These are phyloP conservation scores for Candida gigantensis DNA, from an alignment of 1,139 yeast genomes.

Conservation along the genomic window DNA sequence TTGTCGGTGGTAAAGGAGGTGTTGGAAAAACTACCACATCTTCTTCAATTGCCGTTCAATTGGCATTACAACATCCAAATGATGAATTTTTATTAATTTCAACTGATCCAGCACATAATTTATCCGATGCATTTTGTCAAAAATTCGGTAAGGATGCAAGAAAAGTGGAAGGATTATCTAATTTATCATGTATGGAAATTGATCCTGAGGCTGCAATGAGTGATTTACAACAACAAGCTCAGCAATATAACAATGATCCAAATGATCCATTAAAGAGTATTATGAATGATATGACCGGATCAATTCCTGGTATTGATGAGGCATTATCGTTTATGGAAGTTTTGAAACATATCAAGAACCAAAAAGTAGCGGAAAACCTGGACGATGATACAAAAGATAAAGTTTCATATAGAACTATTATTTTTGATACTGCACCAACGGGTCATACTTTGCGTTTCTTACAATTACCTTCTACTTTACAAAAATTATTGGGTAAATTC, in stretches of 20 bases:
- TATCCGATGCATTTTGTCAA: constrained; percentile 97
- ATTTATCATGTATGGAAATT: constrained; percentile 96
- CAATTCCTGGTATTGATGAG: constrained; percentile 97
- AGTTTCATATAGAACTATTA: constrained; percentile 72
- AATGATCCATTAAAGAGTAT: constrained; percentile 64
- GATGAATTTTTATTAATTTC: constrained; percentile 87
- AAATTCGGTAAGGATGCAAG: constrained; percentile 97
- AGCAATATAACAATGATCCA: constrained; percentile 56
- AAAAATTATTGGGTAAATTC: constrained; percentile 82
- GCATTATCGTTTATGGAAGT: constrained; percentile 98
- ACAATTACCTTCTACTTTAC: constrained; percentile 89
- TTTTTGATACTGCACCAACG: constrained; percentile 98
- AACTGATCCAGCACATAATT: constrained; percentile 97
- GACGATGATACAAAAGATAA: constrained; percentile 25
- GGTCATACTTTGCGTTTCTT: constrained; percentile 95
- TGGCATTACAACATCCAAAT: constrained; percentile 75
- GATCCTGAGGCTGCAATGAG: constrained; percentile 94
- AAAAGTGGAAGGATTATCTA: constrained; percentile 82
- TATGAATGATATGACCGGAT: constrained; percentile 91
- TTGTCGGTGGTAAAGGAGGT: constrained; percentile 99
- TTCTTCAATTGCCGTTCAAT: constrained; percentile 90
- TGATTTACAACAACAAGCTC: constrained; percentile 72
- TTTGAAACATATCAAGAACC: constrained; percentile 89
- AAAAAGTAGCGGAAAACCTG: constrained; percentile 37
- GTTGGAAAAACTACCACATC: constrained; percentile 98